phyloP scores from a whole-genome alignment of 768 basidiomycete genomes.

The Auricularia sp. region DNA sequence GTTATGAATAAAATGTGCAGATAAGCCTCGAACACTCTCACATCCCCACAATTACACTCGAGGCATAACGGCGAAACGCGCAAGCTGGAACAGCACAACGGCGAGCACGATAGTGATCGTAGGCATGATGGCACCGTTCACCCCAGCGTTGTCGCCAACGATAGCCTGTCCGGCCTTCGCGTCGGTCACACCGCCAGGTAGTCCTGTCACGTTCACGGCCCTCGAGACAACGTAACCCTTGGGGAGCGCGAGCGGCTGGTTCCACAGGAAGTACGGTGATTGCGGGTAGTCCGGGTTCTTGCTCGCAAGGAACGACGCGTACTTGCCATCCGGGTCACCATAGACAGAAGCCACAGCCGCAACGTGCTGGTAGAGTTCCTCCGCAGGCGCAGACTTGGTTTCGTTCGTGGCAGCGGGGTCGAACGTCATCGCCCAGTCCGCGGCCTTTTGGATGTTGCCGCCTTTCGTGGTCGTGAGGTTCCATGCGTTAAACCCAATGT shows the following conservation, averaged over 20 bases:
- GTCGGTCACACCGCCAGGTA: constrained; percentile 6
- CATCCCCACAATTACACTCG: no score
- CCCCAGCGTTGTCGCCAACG: constrained; percentile 20
- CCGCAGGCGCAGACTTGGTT: background rate
- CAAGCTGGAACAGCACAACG: no score
- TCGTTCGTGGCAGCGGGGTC: constrained; percentile 7
- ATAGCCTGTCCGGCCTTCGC: constrained; percentile 31
- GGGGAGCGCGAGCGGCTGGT: constrained; percentile 23
- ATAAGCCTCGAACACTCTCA: no score
- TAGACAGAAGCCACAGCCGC: constrained; percentile 48
- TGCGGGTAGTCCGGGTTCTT: constrained; percentile 7
- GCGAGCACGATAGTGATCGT: no score
- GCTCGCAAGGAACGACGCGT: constrained; percentile 31
- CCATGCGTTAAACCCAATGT: constrained; percentile 19
- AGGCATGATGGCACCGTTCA: constrained; percentile 15
- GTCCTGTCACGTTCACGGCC: background rate
- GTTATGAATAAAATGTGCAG: no score
- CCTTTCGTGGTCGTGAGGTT: constrained; percentile 11
- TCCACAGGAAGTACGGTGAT: constrained; percentile 5
- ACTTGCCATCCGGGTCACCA: constrained; percentile 54
- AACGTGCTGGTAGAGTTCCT: constrained; percentile 46
- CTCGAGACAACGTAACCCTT: constrained; percentile 9
- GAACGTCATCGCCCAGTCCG: constrained; percentile 21
- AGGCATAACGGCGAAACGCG: no score
- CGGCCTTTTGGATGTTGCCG: constrained; percentile 18